A percentile compares a stretch with the other conserved stretches of the same genome.
Conservation (phyloP, 2,329 filamentous ascomycete species). For the Ilyonectria mors-panacis region DNA sequence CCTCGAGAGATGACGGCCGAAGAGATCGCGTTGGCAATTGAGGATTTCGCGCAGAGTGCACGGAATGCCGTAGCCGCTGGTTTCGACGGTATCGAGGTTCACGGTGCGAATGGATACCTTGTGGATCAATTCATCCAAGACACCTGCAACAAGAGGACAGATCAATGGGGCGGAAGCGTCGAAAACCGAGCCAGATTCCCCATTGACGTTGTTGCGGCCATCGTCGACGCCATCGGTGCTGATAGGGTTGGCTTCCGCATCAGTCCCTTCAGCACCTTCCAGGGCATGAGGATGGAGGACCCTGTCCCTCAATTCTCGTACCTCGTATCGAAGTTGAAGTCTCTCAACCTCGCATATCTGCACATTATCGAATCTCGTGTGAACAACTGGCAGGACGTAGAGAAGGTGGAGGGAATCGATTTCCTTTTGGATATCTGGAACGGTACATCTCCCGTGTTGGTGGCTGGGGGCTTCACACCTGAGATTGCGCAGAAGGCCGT, state of each 20-base stretch:
- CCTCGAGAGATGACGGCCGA: conserved; percentile 4
- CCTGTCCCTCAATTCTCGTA: conserved; percentile 74
- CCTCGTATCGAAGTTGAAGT: conserved; percentile 53
- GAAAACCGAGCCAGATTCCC: conserved; percentile 64
- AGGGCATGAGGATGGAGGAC: conserved; percentile 70
- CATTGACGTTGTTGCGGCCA: not conserved
- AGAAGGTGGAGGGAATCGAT: not conserved
- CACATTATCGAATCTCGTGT: not conserved
- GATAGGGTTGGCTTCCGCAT: conserved; percentile 69
- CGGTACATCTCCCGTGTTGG: not conserved
- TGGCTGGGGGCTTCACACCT: not conserved
- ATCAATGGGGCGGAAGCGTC: conserved; percentile 64
- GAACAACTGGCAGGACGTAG: not conserved
- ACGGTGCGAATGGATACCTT: conserved; percentile 71
- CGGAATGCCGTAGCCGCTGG: conserved; percentile 70
- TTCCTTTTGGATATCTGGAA: not conserved
- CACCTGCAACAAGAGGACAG: conserved; percentile 62
- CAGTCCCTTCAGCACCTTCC: conserved; percentile 70
- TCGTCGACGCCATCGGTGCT: conserved; percentile 60
- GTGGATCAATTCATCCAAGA: conserved; percentile 62
- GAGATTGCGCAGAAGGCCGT: not conserved
- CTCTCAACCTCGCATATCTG: not conserved
- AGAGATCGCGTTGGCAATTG: conserved; percentile 12
- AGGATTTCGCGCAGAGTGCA: conserved; percentile 14
- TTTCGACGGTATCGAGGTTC: conserved; percentile 77